Conservation (phyloP, 176 grass and related monocot species). For the Alopecurus myosuroides region DNA sequence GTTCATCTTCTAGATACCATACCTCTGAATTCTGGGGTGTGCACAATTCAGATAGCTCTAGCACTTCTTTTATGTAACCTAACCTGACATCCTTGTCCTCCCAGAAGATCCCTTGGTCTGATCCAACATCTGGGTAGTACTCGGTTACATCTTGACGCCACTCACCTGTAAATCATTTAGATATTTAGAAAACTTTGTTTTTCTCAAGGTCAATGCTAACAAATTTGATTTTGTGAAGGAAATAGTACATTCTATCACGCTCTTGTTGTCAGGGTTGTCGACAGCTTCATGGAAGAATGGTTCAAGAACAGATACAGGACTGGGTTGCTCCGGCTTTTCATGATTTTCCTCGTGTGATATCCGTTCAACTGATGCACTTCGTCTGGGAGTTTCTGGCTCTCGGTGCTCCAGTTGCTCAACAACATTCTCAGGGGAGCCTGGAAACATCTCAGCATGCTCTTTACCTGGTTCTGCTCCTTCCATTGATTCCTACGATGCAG, state of each 20-base stretch:
- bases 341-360: slow-evolving; percentile 25
- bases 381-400: slow-evolving; percentile 33
- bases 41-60: slow-evolving; percentile 49
- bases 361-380: background rate
- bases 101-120: slow-evolving; percentile 25
- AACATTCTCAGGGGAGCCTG: slow-evolving; percentile 20
- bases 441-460: background rate
- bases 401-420: slow-evolving; percentile 1
- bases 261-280: slow-evolving; percentile 7
- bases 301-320: slow-evolving; percentile 50
- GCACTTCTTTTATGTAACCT: slow-evolving; percentile 40
- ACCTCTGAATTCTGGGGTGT: slow-evolving; percentile 32
- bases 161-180: slow-evolving; percentile 34
- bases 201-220: slow-evolving; percentile 1
- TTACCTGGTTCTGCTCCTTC: slow-evolving; percentile 7
- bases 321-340: slow-evolving; percentile 50
- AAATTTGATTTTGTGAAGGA: background rate
- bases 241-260: slow-evolving; percentile 26
- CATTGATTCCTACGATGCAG: slow-evolving; percentile 23
- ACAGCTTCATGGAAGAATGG: slow-evolving; percentile 34
- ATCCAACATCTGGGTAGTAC: background rate
- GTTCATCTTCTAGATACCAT: slow-evolving; percentile 56
- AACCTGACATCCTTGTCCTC: slow-evolving; percentile 35
- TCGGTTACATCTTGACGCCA: background rate
- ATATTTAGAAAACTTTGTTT: background rate